Conservation (phyloP, 2,329 filamentous ascomycete genomes). For the Pseudomassariella vexata region DNA sequence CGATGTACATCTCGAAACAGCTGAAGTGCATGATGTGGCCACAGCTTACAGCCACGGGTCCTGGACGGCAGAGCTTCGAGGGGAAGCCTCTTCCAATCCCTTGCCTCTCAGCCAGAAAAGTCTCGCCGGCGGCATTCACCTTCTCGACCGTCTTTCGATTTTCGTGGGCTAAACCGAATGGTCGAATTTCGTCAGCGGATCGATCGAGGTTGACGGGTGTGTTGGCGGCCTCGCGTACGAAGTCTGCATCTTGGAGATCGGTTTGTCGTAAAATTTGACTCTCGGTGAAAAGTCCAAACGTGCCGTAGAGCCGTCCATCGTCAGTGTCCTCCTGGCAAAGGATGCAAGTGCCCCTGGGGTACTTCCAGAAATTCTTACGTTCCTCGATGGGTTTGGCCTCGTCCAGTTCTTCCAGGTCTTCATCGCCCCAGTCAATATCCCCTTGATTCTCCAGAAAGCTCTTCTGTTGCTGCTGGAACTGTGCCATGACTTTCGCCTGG, state of each 20-base stretch:
- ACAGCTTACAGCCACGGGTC: conserved; percentile 83
- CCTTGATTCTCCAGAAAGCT: conserved; percentile 87
- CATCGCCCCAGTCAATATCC: conserved; percentile 84
- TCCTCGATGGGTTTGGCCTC: conserved; percentile 51
- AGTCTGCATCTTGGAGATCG: conserved; percentile 73
- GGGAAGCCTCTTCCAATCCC: conserved; percentile 87
- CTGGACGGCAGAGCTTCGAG: conserved; percentile 56
- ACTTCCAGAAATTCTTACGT: conserved; percentile 76
- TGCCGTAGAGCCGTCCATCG: conserved; percentile 82
- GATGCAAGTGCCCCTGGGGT: conserved; percentile 88
- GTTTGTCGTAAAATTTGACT: conserved; percentile 86
- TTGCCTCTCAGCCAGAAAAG: conserved; percentile 69
- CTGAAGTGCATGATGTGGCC: conserved; percentile 98
- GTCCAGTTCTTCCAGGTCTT: conserved; percentile 69
- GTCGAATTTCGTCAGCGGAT: conserved; percentile 74
- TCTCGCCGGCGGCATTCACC: conserved; percentile 64
- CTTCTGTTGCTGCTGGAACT: conserved; percentile 96
- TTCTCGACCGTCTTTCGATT: conserved; percentile 76
- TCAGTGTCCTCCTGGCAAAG: conserved; percentile 94
- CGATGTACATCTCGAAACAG: conserved; percentile 89
- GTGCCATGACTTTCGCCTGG: conserved; percentile 92
- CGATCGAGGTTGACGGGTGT: conserved; percentile 79
- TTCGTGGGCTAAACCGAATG: conserved; percentile 85
- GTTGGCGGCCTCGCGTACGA: conserved; percentile 74
- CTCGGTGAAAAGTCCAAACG: conserved; percentile 83